Evolutionary conservation across 2,329 filamentous ascomycete genomes (phyloP), one percentile per base, ranked within the genome.

Genomic region (Pseudogymnoascus sp.): DNA sequence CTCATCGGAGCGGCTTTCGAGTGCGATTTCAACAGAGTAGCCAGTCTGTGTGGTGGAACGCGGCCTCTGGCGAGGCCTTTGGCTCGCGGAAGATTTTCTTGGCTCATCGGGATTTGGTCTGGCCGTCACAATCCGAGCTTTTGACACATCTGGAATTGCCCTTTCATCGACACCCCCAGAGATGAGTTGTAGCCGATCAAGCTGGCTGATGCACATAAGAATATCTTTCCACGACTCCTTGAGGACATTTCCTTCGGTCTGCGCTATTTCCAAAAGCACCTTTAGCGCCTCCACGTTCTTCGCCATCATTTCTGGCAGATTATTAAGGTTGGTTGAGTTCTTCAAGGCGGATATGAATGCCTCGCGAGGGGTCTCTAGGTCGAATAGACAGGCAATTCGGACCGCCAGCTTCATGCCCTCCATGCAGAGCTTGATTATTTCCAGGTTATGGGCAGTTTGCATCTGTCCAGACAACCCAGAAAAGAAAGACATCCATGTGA

Each of bases 401-500:
- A 96, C 96, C 0, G 95, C 92, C 64, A 99, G 82, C 74, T 93
- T 96, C 81, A 97, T 91, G 2, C 95, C 95, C 72, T 99, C 93
- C 71, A 99, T 88, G 71, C 95, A 99, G 5, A 96, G 77, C 72
- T 88, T 91, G 74, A 97, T 93, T 14, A 95, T 90, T 68, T 97
- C 92, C 4, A 96, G 80, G 71, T 97, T 97, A 69, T 96, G 90
- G 0, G 91, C 89, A 72, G 96, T 93, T 70, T 97, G 95, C 74
- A 95, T 93, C 69, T 96, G 90, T 61, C 90, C 93, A 1, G 93
- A 97, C 26, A 99, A 82, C 0, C 93, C 93, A 4, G 93, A 97
- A 71, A 99, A 89, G 75, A 97, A 96, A 8, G 93, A 96, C 93
- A 97, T 99, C 95, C 95, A 99, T 0, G 92, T 96, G 23, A 96